Conservation (phyloP, 805 yeast species). For the Kuraishia cidri region DNA sequence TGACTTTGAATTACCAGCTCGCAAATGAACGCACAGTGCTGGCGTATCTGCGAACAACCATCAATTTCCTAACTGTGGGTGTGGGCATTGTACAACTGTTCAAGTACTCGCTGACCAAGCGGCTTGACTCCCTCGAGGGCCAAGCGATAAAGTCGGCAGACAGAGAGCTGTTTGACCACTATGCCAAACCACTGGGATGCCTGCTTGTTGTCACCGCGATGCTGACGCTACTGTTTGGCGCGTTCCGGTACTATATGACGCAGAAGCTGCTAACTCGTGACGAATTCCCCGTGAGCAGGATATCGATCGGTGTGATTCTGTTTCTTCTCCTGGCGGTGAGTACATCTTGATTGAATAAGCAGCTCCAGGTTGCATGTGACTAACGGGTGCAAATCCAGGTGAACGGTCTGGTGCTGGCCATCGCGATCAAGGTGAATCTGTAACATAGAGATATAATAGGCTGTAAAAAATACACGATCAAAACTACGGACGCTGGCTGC, state of each 20-base stretch:
- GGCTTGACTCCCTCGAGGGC: not conserved
- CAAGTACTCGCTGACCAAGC: conserved; percentile 1
- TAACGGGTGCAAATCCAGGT: too few relatives aligned
- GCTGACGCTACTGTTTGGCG: conserved; percentile 31
- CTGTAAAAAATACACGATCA: not conserved
- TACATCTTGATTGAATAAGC: too few relatives aligned
- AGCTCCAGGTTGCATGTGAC: too few relatives aligned
- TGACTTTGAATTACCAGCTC: too few relatives aligned
- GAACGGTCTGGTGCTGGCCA: conserved; percentile 3
- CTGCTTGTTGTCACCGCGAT: conserved; percentile 33
- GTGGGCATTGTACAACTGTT: conserved; percentile 45
- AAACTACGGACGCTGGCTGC: not conserved
- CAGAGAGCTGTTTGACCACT: conserved; percentile 6
- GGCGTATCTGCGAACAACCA: conserved; percentile 51
- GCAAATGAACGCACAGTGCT: conserved; percentile 56
- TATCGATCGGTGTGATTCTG: conserved; percentile 23
- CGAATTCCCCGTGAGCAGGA: conserved; percentile 34
- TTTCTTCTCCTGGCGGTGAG: conserved; percentile 23
- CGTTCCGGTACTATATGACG: conserved; percentile 32
- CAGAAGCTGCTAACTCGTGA: conserved; percentile 27
- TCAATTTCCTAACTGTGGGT: conserved; percentile 43
- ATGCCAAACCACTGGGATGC: conserved; percentile 14
- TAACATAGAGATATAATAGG: not conserved
- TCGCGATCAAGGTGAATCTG: not conserved
- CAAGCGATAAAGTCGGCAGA: not conserved